phyloP scores from a whole-genome alignment of 169 alveolate species.

The Toxoplasma gondii region DNA sequence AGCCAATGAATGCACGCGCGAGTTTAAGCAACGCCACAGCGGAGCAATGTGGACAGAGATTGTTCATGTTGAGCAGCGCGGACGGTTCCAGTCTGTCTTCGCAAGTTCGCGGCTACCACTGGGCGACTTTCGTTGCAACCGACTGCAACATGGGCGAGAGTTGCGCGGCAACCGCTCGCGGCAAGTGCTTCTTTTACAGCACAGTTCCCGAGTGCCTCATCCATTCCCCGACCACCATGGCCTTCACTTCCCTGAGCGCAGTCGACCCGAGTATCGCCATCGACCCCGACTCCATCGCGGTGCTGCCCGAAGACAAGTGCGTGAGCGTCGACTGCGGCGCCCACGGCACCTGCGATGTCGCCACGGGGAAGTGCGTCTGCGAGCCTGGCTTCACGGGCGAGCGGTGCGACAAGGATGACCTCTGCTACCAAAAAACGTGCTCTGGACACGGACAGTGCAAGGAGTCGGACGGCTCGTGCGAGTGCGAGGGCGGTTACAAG shows the following conservation, averaged over 20 bases:
- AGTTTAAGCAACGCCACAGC: constrained; percentile 41
- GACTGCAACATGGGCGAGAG: neutral
- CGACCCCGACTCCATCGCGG: constrained; percentile 47
- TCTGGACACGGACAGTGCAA: neutral
- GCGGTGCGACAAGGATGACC: neutral
- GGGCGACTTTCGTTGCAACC: constrained; percentile 56
- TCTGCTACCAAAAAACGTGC: neutral
- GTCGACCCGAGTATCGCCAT: constrained; percentile 60
- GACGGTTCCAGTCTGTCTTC: constrained; percentile 43
- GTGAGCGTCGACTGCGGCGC: constrained; percentile 47
- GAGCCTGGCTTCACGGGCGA: constrained; percentile 52
- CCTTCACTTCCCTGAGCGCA: constrained; percentile 65
- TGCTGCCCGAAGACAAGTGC: constrained; percentile 43
- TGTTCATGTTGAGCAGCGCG: constrained; percentile 47
- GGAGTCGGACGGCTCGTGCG: neutral
- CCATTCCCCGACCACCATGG: neutral
- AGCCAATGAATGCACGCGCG: constrained; percentile 11
- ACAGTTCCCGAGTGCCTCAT: constrained; percentile 56
- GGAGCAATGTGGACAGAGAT: constrained; percentile 56
- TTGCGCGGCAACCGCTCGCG: neutral
- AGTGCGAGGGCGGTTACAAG: neutral
- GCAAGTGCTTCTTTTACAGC: constrained; percentile 46
- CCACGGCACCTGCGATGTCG: constrained; percentile 49
- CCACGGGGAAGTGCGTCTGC: constrained; percentile 56
- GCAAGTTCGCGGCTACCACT: constrained; percentile 49